Percentiles rank a stretch among this genome's conserved stretches.
Conservation (phyloP, 257 asterid species). For the Solanum okadae region DNA sequence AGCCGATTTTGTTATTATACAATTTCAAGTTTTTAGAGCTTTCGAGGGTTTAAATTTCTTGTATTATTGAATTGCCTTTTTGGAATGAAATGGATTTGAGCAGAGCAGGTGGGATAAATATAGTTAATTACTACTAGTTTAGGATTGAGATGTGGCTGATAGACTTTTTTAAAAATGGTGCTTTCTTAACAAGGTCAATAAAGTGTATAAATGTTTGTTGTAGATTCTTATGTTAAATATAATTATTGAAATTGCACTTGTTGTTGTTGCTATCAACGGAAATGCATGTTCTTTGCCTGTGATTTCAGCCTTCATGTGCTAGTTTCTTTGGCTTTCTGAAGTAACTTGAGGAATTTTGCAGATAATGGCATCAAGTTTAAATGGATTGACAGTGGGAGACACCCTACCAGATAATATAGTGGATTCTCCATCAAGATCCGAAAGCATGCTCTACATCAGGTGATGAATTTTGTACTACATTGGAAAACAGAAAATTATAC, state of each 20-base stretch:
- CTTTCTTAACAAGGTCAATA: not conserved
- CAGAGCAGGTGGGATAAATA: not conserved
- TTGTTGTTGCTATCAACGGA: not conserved
- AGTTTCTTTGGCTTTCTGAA: not conserved
- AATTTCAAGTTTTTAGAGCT: not conserved
- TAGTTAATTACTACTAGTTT: not conserved
- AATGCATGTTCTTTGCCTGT: not conserved
- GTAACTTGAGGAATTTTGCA: conserved; percentile 21
- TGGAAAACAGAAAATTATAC: not conserved
- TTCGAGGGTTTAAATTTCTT: not conserved
- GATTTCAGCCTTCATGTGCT: not conserved
- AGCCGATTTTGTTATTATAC: not conserved
- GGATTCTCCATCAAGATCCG: conserved; percentile 79
- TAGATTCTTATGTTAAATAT: not conserved
- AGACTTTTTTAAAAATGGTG: not conserved
- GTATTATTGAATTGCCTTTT: not conserved
- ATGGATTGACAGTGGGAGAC: conserved; percentile 88
- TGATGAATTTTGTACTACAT: conserved; percentile 6
- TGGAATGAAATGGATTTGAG: not conserved
- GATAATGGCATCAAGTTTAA: conserved; percentile 98
- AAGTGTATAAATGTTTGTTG: not conserved
- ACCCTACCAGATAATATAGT: conserved; percentile 49
- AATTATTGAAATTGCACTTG: not conserved
- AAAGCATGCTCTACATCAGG: conserved; percentile 53
- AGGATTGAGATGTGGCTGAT: not conserved